Base-by-base conservation (phyloP, 169 alveolate species). In the Cryptosporidium andersoni region DNA sequence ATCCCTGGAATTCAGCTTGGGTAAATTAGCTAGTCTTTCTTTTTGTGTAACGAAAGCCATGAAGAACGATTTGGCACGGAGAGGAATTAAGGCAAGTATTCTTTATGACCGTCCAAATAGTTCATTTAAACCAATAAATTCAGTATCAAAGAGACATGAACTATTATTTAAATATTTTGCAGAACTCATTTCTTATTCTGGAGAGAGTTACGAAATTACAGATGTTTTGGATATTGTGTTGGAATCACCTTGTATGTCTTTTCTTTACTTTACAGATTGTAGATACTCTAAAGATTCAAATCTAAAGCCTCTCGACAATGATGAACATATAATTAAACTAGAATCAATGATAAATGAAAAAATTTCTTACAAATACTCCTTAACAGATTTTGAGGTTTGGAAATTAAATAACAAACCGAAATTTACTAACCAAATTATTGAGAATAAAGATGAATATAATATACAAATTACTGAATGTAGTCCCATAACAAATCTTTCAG, bases 21-120 rank as follows among this genome's bases (percentile, higher is more conserved):
- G 97, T 4, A 89, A 88, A 62, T 74, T 88, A 56, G 92, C 96
- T 5, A 93, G 91, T 67, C 66, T 67, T n/a, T 88, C 94, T 39
- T 91, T 95, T 63, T 95, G 98, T 81, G 98, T 96, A 48, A 91
- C 96, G 14, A 66, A 90, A 66, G 94, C 93, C 0, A 95, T 95
- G 96, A 81, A 92, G 81, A 67, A 90, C 51, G 94, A 93, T 80
- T 89, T 95, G 62, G 66, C 62, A 9, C 64, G 74, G 62, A 88
- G 92, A 67, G 91, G 88, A 11, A 82, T 94, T 39, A 81, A 89
- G 49, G 94, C 97, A n/a, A 82, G 82, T 12, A 93, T 94, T 39
- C 65, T 95, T 51, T 94, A 94, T 65, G 97, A 95, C 89, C 88
- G 88, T 36, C 95, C 97, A 5, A 90, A 90, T 25, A 80, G 60